Conservation (phyloP, 148 eudicot species). For the Simmondsia chinensis region DNA sequence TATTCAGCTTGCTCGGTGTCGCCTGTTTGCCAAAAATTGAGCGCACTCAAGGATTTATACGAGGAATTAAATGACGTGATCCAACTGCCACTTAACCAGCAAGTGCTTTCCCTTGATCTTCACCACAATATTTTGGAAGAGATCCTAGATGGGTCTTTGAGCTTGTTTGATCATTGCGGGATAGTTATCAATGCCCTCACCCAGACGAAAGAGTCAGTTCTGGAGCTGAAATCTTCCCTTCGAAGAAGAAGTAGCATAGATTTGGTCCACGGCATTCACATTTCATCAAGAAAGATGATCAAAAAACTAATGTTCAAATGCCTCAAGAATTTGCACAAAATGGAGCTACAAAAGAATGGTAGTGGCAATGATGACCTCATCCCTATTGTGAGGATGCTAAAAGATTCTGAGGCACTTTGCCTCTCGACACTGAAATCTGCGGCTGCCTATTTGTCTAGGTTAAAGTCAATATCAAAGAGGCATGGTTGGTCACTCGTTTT, state of each 20-base stretch:
- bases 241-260: constrained; percentile 20
- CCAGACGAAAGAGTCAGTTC: constrained; percentile 16
- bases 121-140: constrained; percentile 3
- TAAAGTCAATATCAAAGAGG: constrained; percentile 7
- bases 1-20: constrained; percentile 14
- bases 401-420: constrained; percentile 18
- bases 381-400: constrained; percentile 10
- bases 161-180: constrained; percentile 22
- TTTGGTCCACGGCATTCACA: constrained; percentile 8
- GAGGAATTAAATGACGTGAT: constrained; percentile 23
- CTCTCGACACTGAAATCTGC: constrained; percentile 17
- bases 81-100: constrained; percentile 14
- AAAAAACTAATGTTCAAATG: constrained; percentile 21
- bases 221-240: constrained; percentile 32
- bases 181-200: constrained; percentile 13
- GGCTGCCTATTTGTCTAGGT: constrained; percentile 13
- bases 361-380: background rate
- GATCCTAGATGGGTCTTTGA: constrained; percentile 27
- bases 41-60: constrained; percentile 14
- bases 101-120: constrained; percentile 6
- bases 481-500: constrained; percentile 27
- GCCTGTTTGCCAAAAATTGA: constrained; percentile 17
- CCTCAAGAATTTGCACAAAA: constrained; percentile 18
- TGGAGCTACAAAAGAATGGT: background rate
- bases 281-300: constrained; percentile 26